Conservation (phyloP, 176 grass and related monocot genomes). For the Microstegium vimineum region DNA sequence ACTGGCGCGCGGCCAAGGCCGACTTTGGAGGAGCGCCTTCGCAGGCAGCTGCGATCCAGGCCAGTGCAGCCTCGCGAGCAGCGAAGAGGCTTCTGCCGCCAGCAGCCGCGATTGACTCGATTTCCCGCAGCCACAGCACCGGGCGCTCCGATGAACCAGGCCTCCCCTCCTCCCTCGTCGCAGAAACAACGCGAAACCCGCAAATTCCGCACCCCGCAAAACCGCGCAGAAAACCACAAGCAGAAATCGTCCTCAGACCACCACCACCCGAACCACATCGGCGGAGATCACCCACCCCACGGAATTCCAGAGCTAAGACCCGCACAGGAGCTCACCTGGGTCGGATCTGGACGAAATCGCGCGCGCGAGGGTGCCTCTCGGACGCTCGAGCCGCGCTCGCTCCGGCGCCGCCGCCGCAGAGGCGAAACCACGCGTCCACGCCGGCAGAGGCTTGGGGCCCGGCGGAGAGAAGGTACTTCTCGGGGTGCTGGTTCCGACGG, state of each 20-base stretch:
- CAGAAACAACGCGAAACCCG: background rate
- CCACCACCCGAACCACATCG: background rate
- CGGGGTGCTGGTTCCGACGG: background rate
- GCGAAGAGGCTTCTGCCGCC: background rate
- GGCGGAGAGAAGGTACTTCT: background rate
- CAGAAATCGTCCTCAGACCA: constrained; percentile 4
- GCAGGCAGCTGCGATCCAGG: constrained; percentile 1
- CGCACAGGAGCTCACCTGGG: background rate
- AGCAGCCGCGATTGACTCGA: background rate
- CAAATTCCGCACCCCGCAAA: background rate
- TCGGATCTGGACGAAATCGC: constrained; percentile 44
- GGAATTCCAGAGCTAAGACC: background rate
- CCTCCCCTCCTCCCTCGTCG: background rate
- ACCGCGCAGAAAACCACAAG: constrained; percentile 1
- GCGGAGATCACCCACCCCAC: constrained; percentile 11
- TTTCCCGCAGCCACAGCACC: background rate
- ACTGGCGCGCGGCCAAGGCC: no score
- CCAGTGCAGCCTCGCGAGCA: background rate
- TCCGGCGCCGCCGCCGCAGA: background rate
- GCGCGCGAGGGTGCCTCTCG: background rate
- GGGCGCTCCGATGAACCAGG: background rate
- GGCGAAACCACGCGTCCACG: background rate
- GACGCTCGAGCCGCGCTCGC: background rate
- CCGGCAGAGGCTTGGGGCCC: background rate
- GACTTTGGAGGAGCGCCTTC: background rate